Conservation (phyloP, 139 green algal genomes). For the Auxenochlorella protothecoides region DNA sequence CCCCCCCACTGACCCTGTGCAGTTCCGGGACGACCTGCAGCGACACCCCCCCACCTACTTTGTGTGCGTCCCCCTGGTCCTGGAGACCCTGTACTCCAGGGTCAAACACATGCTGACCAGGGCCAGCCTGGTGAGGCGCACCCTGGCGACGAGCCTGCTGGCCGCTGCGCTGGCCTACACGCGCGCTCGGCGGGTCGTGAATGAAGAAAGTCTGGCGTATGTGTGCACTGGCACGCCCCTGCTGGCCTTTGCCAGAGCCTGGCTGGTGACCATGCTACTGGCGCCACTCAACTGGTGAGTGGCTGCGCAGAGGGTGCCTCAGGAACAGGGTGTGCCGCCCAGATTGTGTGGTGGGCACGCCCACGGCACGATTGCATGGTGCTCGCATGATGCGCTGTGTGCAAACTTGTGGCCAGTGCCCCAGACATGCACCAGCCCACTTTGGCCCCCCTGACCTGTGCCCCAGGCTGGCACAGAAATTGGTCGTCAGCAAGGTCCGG, state of each 20-base stretch:
- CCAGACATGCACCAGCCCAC: too few relatives aligned
- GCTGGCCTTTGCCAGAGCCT: conserved; percentile 30
- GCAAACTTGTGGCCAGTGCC: too few relatives aligned
- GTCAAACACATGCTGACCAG: conserved; percentile 44
- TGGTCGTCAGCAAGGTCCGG: conserved; percentile 54
- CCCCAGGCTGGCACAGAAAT: conserved; percentile 11
- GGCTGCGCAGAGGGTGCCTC: too few relatives aligned
- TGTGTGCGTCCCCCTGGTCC: conserved; percentile 84
- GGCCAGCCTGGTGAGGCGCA: conserved; percentile 23
- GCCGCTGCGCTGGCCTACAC: conserved; percentile 38
- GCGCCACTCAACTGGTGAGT: conserved; percentile 44
- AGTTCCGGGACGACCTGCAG: conserved; percentile 71
- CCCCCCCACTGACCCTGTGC: neutral
- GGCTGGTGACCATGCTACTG: conserved; percentile 41
- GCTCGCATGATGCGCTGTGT: too few relatives aligned
- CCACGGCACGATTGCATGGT: too few relatives aligned
- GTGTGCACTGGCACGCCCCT: conserved; percentile 9
- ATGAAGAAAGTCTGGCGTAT: conserved; percentile 42
- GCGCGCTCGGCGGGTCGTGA: conserved; percentile 33
- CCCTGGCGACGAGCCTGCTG: conserved; percentile 45
- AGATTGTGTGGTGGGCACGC: too few relatives aligned
- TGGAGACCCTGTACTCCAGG: conserved; percentile 73
- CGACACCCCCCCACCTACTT: conserved; percentile 66
- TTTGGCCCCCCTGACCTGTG: too few relatives aligned
- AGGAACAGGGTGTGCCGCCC: too few relatives aligned